Percentiles rank a stretch among this genome's conserved stretches.
Conservation (phyloP, 495 filamentous ascomycete species). For the Aspergillus leporis region DNA sequence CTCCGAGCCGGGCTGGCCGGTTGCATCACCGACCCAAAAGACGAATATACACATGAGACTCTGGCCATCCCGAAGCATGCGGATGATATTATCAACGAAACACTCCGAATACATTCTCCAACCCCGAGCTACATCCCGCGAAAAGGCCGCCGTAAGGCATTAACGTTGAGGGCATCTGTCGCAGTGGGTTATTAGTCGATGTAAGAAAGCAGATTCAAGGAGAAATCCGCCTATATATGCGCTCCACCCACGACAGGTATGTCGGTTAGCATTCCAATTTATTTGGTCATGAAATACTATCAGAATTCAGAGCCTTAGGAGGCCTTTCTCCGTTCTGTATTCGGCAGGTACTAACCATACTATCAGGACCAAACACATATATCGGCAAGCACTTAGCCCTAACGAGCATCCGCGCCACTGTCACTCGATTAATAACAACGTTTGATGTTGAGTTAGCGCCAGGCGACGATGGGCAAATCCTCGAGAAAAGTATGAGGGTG, state of each 20-base stretch:
- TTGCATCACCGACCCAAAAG: conserved; percentile 7
- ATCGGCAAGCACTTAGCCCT: conserved; percentile 27
- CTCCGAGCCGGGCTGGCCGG: conserved; percentile 23
- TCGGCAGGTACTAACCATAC: too few species aligned
- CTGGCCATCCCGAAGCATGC: conserved; percentile 29
- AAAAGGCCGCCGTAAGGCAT: conserved; percentile 49
- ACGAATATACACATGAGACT: conserved; percentile 16
- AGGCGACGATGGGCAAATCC: conserved; percentile 2
- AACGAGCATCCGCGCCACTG: conserved; percentile 23
- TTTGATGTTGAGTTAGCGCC: conserved; percentile 25
- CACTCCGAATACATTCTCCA: conserved; percentile 34
- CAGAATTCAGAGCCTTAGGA: too few species aligned
- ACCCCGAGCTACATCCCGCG: conserved; percentile 33
- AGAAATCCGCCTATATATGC: conserved; percentile 17
- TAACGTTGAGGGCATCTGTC: conserved; percentile 41
- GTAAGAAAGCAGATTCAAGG: conserved; percentile 19
- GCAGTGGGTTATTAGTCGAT: conserved; percentile 34
- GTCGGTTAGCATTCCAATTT: neutral
- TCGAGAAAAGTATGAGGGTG: neutral
- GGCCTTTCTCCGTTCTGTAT: too few species aligned
- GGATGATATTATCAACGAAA: conserved; percentile 45
- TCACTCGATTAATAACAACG: conserved; percentile 17
- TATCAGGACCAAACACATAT: conserved; percentile 6
- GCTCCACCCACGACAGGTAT: conserved; percentile 18
- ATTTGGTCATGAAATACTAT: too few species aligned